Evolutionary conservation across 2,329 filamentous ascomycete genomes (phyloP), one percentile per base, ranked within the genome.

Genomic region (Bipolaris cookei): DNA sequence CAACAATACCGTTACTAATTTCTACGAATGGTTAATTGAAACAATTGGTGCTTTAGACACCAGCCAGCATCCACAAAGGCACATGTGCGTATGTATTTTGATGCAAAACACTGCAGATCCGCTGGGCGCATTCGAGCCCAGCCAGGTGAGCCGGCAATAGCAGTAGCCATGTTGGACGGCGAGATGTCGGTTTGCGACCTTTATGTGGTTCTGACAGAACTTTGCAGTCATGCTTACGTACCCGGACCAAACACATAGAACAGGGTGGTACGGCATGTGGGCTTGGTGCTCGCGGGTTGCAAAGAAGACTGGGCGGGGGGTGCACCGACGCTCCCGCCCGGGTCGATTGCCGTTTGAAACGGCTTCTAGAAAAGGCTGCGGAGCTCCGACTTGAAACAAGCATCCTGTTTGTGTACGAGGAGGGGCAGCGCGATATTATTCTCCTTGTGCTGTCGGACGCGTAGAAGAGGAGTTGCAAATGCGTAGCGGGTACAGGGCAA

Each of bases 351-450:
- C 23, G 34, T 49, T 38, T 67, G 67, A 69, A 69, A 70, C 64
- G 45, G 46, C 57, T 70, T 65, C 57, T 66, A 59, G 25, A 30
- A 65, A 69, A 64, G 65, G 62, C 49, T 63, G 58, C 55, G 48
- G 49, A 42, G 52, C 52, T 45, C 60, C 25, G 39, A 58, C 61
- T 51, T 51, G 58, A 50, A 58, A 60, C 59, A 66, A 54, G 42
- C 23, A 11, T 60, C 37, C 44, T 50, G 54, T 41, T 51, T 44
- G 54, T 39, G 48, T 47, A 49, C 47, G 34, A 7, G 16, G 23
- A 21, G 23, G 28, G 7, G 28, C 30, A 11, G 20, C n/a, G 39
- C 20, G 28, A 25, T 14, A 13, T 37, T 44, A 18, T 44, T 14
- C 30, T 25, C 35, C 18, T 25, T 11, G 28, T 30, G 28, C 25